A percentile compares a stretch with the other conserved stretches of the same genome.
Conservation (phyloP, 306 rosid genomes). For the Medicago lupulina region DNA sequence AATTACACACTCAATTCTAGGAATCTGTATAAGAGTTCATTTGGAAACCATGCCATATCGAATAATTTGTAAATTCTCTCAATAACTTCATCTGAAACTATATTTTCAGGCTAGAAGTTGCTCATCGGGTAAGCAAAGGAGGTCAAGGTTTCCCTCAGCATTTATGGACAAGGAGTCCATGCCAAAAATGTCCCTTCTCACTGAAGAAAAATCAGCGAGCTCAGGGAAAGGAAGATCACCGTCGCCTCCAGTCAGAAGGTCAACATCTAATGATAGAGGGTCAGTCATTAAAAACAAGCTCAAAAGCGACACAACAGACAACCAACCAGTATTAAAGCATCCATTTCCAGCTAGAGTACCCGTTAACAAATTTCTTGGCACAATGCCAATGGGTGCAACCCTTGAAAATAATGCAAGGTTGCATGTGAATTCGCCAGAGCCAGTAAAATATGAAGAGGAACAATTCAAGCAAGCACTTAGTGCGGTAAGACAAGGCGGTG, state of each 20-base stretch:
- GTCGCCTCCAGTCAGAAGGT: constrained; percentile 89
- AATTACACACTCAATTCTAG: neutral
- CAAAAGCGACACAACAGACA: constrained; percentile 64
- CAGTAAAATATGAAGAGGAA: constrained; percentile 70
- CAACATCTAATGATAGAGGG: constrained; percentile 89
- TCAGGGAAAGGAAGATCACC: constrained; percentile 81
- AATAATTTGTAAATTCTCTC: constrained; percentile 24
- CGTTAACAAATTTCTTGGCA: constrained; percentile 56
- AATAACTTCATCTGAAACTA: constrained; percentile 22
- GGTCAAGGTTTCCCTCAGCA: constrained; percentile 80
- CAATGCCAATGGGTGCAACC: constrained; percentile 50
- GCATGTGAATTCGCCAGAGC: constrained; percentile 55
- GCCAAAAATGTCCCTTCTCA: constrained; percentile 62
- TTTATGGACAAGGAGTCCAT: constrained; percentile 67
- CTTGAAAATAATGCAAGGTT: constrained; percentile 48
- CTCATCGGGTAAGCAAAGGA: constrained; percentile 94
- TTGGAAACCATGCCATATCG: neutral
- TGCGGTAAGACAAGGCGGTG: constrained; percentile 69
- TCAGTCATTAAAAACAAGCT: constrained; percentile 65
- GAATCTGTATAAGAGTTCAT: constrained; percentile 3
- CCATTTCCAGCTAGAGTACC: constrained; percentile 84
- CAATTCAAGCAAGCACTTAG: constrained; percentile 80
- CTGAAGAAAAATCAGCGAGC: constrained; percentile 64
- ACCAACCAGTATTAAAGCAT: constrained; percentile 65
- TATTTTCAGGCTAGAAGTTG: constrained; percentile 84